phyloP scores from a whole-genome alignment of 495 filamentous ascomycete species.

The Cetradonia linearis region DNA sequence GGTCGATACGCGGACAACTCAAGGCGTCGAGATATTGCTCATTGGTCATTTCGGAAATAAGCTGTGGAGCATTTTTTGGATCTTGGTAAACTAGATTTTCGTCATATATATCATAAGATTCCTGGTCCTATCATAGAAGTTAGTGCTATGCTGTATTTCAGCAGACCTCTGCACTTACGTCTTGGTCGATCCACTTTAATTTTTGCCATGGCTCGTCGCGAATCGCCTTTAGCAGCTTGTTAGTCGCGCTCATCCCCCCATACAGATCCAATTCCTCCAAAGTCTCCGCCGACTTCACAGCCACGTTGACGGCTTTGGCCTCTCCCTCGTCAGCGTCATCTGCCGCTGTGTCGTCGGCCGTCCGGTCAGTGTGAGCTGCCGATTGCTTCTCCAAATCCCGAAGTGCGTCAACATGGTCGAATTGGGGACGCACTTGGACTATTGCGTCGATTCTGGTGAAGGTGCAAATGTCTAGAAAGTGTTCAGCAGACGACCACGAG shows the following conservation, averaged over 20 bases:
- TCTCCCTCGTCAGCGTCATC: conserved; percentile 36
- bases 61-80: conserved; percentile 36
- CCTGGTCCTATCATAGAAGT: conserved; percentile 38
- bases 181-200: conserved; percentile 58
- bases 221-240: conserved; percentile 46
- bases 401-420: conserved; percentile 63
- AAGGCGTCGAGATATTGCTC: conserved; percentile 55
- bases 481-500: conserved; percentile 6
- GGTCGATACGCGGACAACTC: conserved; percentile 51
- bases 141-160: conserved; percentile 13
- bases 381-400: conserved; percentile 37
- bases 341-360: conserved; percentile 26
- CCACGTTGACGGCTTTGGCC: conserved; percentile 55
- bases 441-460: conserved; percentile 46
- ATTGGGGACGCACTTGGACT: conserved; percentile 63
- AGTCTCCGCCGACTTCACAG: conserved; percentile 53
- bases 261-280: conserved; percentile 35
- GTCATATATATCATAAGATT: conserved; percentile 52
- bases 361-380: conserved; percentile 29
- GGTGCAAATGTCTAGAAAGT: conserved; percentile 17
- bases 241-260: conserved; percentile 36
- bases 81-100: conserved; percentile 50
- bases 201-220: conserved; percentile 60
- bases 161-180: conserved; percentile 34
- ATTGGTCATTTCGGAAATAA: conserved; percentile 44